Evolutionary conservation across 2,329 filamentous ascomycete genomes (phyloP).

Genomic region (Coleophoma eucalyptorum): DNA sequence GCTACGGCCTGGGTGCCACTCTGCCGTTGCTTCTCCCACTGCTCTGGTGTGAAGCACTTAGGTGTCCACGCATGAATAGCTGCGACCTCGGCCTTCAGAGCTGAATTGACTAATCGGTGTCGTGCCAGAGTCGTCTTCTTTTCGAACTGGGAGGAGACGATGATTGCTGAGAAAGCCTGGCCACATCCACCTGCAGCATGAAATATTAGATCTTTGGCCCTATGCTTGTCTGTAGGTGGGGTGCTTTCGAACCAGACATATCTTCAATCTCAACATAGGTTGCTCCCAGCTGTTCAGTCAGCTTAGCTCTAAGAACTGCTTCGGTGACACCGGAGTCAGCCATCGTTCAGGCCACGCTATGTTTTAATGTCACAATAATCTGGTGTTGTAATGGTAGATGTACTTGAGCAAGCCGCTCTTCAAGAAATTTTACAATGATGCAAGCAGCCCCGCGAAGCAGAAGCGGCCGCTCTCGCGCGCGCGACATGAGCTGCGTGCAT

Average conservation of each 20-base stretch:
- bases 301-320: slow-evolving; percentile 62
- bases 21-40: slow-evolving; percentile 64
- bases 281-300: slow-evolving; percentile 68
- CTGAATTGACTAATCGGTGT: slow-evolving; percentile 64
- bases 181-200: slow-evolving; percentile 59
- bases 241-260: slow-evolving; percentile 69
- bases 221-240: slow-evolving; percentile 3
- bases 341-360: slow-evolving; percentile 29
- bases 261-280: slow-evolving; percentile 84
- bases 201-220: not conserved
- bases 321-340: slow-evolving; percentile 66
- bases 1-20: slow-evolving; percentile 19
- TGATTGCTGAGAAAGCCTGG: slow-evolving; percentile 66
- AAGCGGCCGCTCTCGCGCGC: no score
- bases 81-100: slow-evolving; percentile 66
- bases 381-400: no score
- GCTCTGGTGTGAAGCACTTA: slow-evolving; percentile 69
- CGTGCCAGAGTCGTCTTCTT: slow-evolving; percentile 61
- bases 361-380: no score
- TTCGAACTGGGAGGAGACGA: slow-evolving; percentile 57
- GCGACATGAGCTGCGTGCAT: no score
- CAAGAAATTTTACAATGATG: not conserved
- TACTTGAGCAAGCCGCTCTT: no score
- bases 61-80: slow-evolving; percentile 76
- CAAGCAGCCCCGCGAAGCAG: not conserved